Percentiles rank a stretch among this genome's conserved stretches.
Conservation (phyloP, 208 protist genomes). For the Leishmania turanica region DNA sequence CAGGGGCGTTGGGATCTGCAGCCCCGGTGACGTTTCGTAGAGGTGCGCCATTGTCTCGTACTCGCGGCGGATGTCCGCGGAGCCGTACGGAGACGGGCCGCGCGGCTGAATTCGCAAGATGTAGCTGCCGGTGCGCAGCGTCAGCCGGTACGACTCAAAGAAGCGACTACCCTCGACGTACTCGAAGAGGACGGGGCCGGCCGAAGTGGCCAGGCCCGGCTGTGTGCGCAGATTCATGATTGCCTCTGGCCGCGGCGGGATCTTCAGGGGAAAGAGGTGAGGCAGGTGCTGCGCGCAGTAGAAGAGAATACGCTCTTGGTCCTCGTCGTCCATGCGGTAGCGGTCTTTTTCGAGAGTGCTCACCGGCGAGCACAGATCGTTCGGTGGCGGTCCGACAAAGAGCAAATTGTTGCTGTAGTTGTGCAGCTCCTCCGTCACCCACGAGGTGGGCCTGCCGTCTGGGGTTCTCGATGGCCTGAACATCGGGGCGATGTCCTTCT, state of each 20-base stretch:
- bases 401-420: conserved; percentile 78
- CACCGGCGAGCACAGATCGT: conserved; percentile 44
- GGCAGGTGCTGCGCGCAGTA: conserved; percentile 76
- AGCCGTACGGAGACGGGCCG: conserved; percentile 51
- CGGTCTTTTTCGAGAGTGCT: conserved; percentile 31
- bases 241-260: conserved; percentile 30
- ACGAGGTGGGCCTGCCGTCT: conserved; percentile 53
- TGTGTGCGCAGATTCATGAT: conserved; percentile 49
- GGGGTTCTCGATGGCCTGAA: conserved; percentile 44
- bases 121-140: conserved; percentile 78
- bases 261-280: conserved; percentile 63
- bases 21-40: conserved; percentile 38
- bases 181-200: conserved; percentile 71
- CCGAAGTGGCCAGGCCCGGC: conserved; percentile 63
- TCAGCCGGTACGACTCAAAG: conserved; percentile 75
- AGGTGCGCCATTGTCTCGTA: conserved; percentile 77
- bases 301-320: conserved; percentile 76
- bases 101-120: conserved; percentile 71
- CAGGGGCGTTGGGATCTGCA: conserved; percentile 52
- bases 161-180: conserved; percentile 55
- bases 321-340: conserved; percentile 66
- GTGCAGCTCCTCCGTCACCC: conserved; percentile 74
- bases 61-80: conserved; percentile 63
- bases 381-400: conserved; percentile 60
- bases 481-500: conserved; percentile 69